These are phyloP conservation scores for Exutisphaerella laricina DNA, from an alignment of 2,329 filamentous ascomycete genomes.

Conservation along the genomic window DNA sequence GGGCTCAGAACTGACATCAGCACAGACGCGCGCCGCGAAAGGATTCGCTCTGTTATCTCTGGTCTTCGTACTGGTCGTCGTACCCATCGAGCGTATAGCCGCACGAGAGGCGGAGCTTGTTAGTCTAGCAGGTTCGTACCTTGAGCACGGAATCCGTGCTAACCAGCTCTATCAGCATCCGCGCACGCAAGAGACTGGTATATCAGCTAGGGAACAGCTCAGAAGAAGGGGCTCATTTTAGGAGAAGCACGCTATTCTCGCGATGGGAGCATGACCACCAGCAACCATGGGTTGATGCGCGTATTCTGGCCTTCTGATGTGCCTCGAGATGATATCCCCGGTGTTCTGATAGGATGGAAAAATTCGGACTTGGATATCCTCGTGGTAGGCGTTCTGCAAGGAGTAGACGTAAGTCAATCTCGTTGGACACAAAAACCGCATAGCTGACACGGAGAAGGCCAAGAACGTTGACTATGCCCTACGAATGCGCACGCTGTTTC, in stretches of 20 bases:
- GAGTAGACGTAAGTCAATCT: conserved; percentile 69
- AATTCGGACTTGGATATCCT: conserved; percentile 89
- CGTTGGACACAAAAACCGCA: background rate
- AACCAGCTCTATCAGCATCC: conserved; percentile 60
- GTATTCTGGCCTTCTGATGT: conserved; percentile 95
- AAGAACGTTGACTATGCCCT: conserved; percentile 83
- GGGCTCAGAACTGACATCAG: background rate
- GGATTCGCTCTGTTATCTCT: conserved; percentile 77
- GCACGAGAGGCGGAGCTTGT: conserved; percentile 74
- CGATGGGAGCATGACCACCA: conserved; percentile 59
- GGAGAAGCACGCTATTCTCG: conserved; percentile 29
- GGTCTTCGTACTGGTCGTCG: conserved; percentile 75
- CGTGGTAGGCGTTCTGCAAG: conserved; percentile 81
- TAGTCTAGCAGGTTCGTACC: conserved; percentile 37
- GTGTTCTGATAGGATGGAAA: conserved; percentile 90
- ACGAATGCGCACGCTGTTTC: conserved; percentile 74
- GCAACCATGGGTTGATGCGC: conserved; percentile 80
- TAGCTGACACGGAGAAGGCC: conserved; percentile 45
- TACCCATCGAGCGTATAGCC: conserved; percentile 80
- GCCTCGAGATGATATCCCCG: conserved; percentile 63
- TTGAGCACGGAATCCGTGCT: conserved; percentile 15
- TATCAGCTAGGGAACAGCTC: conserved; percentile 93
- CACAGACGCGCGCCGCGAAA: conserved; percentile 73
- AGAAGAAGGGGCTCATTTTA: conserved; percentile 92
- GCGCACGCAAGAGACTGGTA: conserved; percentile 67